These are phyloP conservation scores for Monosporozyma aerobia DNA, from an alignment of 805 yeast genomes.

Conservation along the genomic window DNA sequence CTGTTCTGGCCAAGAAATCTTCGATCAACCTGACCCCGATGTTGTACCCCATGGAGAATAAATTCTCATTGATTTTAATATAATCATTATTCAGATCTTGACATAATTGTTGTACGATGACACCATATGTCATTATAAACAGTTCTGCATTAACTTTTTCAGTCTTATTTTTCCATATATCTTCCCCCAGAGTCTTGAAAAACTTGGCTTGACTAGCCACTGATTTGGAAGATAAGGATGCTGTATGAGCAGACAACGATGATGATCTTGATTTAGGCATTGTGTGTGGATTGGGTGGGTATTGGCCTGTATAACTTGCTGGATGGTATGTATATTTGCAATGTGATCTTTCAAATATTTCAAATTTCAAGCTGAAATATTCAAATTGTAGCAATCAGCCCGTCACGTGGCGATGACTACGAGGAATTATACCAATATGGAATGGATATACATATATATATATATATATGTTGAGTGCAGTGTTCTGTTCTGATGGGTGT, in stretches of 20 bases:
- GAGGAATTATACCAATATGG: not conserved
- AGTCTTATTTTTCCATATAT: slow-evolving; percentile 79
- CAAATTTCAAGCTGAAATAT: not conserved
- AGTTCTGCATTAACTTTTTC: slow-evolving; percentile 90
- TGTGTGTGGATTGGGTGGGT: slow-evolving; percentile 6
- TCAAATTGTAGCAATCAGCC: no score
- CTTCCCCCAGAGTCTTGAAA: slow-evolving; percentile 56
- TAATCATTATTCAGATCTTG: slow-evolving; percentile 73
- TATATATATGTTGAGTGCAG: no score
- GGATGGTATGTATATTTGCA: not conserved
- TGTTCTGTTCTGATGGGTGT: no score
- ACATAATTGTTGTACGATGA: slow-evolving; percentile 85
- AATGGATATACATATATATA: no score
- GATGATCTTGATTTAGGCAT: slow-evolving; percentile 12
- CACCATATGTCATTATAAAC: slow-evolving; percentile 90
- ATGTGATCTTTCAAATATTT: not conserved
- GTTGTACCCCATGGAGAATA: slow-evolving; percentile 90
- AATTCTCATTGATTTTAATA: slow-evolving; percentile 66
- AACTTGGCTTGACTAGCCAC: slow-evolving; percentile 15
- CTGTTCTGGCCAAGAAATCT: slow-evolving; percentile 83
- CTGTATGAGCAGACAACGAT: not conserved
- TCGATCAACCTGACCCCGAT: slow-evolving; percentile 88
- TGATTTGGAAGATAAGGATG: slow-evolving; percentile 1
- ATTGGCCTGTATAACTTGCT: not conserved
- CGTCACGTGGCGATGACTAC: not conserved